These are phyloP conservation scores for Solanum hybrid DNA, from an alignment of 305 asterid genomes.

Conservation along the genomic window DNA sequence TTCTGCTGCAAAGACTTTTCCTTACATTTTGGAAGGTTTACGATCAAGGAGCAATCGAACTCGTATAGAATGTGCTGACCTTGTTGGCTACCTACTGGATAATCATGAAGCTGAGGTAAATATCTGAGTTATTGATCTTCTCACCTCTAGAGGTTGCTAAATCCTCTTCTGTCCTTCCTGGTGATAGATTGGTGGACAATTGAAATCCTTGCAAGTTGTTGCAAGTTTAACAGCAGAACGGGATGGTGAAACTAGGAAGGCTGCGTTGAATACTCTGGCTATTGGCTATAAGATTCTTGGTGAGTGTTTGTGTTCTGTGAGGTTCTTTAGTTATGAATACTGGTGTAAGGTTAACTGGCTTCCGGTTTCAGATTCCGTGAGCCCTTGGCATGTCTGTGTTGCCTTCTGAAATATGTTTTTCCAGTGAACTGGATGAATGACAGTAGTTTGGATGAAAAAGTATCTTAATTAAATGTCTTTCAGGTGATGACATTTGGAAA, in stretches of 20 bases:
- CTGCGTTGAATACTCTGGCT: slow-evolving; percentile 89
- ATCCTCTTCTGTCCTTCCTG: neutral
- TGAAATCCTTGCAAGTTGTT: slow-evolving; percentile 92
- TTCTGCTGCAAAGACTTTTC: slow-evolving; percentile 93
- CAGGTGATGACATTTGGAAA: slow-evolving; percentile 98
- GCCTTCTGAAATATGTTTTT: neutral
- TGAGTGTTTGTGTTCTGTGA: slow-evolving; percentile 28
- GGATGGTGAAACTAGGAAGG: slow-evolving; percentile 94
- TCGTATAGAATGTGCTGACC: slow-evolving; percentile 89
- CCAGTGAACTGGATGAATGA: neutral
- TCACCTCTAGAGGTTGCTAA: neutral
- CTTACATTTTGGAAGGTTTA: slow-evolving; percentile 87
- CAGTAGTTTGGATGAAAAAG: neutral
- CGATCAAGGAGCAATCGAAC: slow-evolving; percentile 94
- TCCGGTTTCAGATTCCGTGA: neutral
- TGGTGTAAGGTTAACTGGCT: neutral
- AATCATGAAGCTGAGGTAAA: slow-evolving; percentile 80
- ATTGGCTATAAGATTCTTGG: slow-evolving; percentile 93
- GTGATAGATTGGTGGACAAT: slow-evolving; percentile 70
- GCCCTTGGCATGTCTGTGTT: neutral
- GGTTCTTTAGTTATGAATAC: neutral
- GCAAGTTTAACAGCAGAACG: slow-evolving; percentile 97
- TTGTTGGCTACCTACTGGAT: slow-evolving; percentile 88
- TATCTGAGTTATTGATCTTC: slow-evolving; percentile 1
- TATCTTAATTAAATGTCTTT: slow-evolving; percentile 5